A percentile compares a stretch with the other conserved stretches of the same genome.
Conservation (phyloP, 805 yeast species). For the Zygosaccharomyces bailii region DNA sequence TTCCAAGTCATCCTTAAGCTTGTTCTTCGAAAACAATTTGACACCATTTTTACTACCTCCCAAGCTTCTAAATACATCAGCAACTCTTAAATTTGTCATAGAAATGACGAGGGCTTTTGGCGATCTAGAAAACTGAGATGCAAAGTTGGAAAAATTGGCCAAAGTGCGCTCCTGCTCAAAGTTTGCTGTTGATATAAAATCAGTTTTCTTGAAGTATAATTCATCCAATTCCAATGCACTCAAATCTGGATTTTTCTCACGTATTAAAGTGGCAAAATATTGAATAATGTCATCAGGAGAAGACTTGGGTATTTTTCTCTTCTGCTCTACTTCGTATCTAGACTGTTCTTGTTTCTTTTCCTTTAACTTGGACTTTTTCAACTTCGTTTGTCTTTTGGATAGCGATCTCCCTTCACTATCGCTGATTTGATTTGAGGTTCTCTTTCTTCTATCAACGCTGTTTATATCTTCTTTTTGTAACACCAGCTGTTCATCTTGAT, state of each 20-base stretch:
- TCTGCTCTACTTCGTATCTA: constrained; percentile 60
- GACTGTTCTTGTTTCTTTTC: constrained; percentile 64
- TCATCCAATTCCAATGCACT: constrained; percentile 76
- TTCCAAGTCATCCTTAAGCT: constrained; percentile 56
- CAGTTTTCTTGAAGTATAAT: constrained; percentile 50
- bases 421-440: constrained; percentile 32
- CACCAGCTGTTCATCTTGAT: constrained; percentile 16
- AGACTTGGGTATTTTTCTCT: constrained; percentile 50
- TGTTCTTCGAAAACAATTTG: constrained; percentile 73
- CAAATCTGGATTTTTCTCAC: constrained; percentile 58
- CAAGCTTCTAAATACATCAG: constrained; percentile 74
- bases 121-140: constrained; percentile 48
- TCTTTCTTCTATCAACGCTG: constrained; percentile 21
- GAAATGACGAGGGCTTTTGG: constrained; percentile 49
- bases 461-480: constrained; percentile 14
- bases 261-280: constrained; percentile 56
- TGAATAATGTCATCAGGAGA: constrained; percentile 64
- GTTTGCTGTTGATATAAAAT: constrained; percentile 60
- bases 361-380: constrained; percentile 43
- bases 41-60: constrained; percentile 51
- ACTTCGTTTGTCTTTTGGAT: constrained; percentile 35
- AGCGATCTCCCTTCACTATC: constrained; percentile 12
- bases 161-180: constrained; percentile 52
- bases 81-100: constrained; percentile 80
- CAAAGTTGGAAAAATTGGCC: constrained; percentile 53